These are phyloP conservation scores for Acrocalymma vagum DNA, from an alignment of 2,329 filamentous ascomycete species.

Conservation along the genomic window DNA sequence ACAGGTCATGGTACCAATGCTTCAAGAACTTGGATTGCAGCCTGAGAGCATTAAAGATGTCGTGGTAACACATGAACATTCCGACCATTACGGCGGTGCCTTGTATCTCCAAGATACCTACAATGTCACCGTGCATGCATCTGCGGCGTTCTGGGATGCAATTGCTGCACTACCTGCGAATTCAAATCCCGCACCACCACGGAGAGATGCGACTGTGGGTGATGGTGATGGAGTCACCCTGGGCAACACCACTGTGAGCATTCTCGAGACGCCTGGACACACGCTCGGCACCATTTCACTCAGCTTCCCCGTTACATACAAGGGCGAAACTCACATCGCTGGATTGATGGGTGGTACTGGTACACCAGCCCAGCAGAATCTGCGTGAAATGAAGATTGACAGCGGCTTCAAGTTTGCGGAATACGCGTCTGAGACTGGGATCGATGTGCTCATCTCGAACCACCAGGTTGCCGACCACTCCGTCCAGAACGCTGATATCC, in stretches of 20 bases:
- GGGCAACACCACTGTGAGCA: constrained; percentile 12
- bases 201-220: constrained; percentile 3
- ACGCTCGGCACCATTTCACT: constrained; percentile 16
- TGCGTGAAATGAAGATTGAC: constrained; percentile 10
- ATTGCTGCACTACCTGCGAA: not conserved
- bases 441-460: constrained; percentile 19
- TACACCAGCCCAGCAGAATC: constrained; percentile 3
- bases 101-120: constrained; percentile 17
- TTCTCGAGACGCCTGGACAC: constrained; percentile 16
- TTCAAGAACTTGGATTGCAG: constrained; percentile 15
- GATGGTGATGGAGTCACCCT: constrained; percentile 11
- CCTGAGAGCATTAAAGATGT: constrained; percentile 15
- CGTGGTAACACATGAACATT: constrained; percentile 20
- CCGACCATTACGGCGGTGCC: constrained; percentile 18
- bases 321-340: constrained; percentile 14
- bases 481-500: constrained; percentile 16
- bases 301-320: constrained; percentile 13
- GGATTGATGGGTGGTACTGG: constrained; percentile 15
- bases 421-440: constrained; percentile 5
- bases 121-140: constrained; percentile 9
- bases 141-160: constrained; percentile 12
- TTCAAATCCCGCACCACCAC: constrained; percentile 1
- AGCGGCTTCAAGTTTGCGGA: constrained; percentile 10
- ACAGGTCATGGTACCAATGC: constrained; percentile 9
- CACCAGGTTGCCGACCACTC: constrained; percentile 20